Percentiles rank a stretch among this genome's conserved stretches.
Conservation (phyloP, 768 basidiomycete genomes). For the Boletus sp. region DNA sequence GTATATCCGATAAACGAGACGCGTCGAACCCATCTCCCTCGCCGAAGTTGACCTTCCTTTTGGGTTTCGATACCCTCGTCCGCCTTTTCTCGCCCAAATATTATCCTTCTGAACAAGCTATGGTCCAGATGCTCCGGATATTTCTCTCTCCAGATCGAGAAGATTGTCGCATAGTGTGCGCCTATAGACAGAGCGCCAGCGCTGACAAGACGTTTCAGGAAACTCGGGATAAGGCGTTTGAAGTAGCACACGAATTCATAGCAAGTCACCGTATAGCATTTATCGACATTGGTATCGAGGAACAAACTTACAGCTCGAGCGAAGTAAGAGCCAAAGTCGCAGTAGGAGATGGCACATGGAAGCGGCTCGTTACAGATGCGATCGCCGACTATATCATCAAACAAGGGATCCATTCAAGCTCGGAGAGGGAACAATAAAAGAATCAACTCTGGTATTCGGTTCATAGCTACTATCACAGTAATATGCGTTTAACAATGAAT, state of each 20-base stretch:
- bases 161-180: conserved; percentile 63
- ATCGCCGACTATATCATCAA: conserved; percentile 52
- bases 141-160: conserved; percentile 61
- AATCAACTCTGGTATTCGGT: conserved; percentile 12
- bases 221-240: conserved; percentile 26
- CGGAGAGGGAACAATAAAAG: background rate
- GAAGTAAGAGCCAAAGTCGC: conserved; percentile 45
- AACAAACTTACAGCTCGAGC: conserved; percentile 67
- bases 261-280: conserved; percentile 50
- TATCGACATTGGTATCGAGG: conserved; percentile 56
- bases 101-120: conserved; percentile 52
- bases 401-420: conserved; percentile 41
- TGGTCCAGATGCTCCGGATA: conserved; percentile 50
- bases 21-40: conserved; percentile 4
- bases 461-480: conserved; percentile 1
- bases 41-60: conserved; percentile 61
- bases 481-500: background rate
- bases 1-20: conserved; percentile 11
- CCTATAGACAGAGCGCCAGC: conserved; percentile 42
- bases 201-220: conserved; percentile 23
- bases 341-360: conserved; percentile 39
- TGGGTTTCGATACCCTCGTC: conserved; percentile 83
- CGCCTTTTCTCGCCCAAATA: conserved; percentile 76
- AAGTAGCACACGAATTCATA: conserved; percentile 48
- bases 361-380: conserved; percentile 40